A percentile compares a stretch with the other conserved stretches of the same genome.
These are phyloP conservation scores for Nakazawaea ishiwadae DNA, from an alignment of 805 yeast genomes.

Conservation along the genomic window DNA sequence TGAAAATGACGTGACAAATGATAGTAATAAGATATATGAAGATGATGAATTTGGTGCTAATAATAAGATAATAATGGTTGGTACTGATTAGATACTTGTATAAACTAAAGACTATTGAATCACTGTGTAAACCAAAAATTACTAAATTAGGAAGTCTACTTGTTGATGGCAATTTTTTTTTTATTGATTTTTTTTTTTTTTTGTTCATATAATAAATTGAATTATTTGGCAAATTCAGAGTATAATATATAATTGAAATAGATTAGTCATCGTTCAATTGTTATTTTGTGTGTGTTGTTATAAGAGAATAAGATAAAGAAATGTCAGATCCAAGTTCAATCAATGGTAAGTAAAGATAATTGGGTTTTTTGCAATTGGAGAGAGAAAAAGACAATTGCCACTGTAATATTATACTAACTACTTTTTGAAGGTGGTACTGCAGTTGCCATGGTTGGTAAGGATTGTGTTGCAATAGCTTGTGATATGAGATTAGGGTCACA, in stretches of 20 bases:
- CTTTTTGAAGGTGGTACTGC: constrained; percentile 74
- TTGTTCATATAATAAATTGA: background rate
- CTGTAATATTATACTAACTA: constrained; percentile 8
- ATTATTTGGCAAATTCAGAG: background rate
- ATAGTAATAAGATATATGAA: constrained; percentile 9
- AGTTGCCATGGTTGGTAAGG: constrained; percentile 98
- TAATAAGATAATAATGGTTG: constrained; percentile 10
- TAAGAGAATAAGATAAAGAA: too few relatives aligned
- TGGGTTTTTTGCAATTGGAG: background rate
- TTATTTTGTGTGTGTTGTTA: too few relatives aligned
- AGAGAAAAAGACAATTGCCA: background rate
- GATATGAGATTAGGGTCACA: constrained; percentile 93
- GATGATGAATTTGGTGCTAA: constrained; percentile 4
- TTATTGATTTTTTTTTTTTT: background rate
- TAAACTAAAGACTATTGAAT: background rate
- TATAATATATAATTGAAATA: background rate
- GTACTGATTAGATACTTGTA: background rate
- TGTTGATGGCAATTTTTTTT: background rate
- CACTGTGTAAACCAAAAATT: background rate
- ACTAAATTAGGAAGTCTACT: constrained; percentile 2
- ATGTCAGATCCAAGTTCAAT: constrained; percentile 81
- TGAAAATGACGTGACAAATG: constrained; percentile 4
- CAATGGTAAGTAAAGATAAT: constrained; percentile 39
- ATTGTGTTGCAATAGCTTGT: constrained; percentile 96
- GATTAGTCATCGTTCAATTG: background rate